Evolutionary conservation across 441 rosid genomes (phyloP), one percentile per base, ranked within the genome.

Genomic region (Rhodomyrtus psidioides): DNA sequence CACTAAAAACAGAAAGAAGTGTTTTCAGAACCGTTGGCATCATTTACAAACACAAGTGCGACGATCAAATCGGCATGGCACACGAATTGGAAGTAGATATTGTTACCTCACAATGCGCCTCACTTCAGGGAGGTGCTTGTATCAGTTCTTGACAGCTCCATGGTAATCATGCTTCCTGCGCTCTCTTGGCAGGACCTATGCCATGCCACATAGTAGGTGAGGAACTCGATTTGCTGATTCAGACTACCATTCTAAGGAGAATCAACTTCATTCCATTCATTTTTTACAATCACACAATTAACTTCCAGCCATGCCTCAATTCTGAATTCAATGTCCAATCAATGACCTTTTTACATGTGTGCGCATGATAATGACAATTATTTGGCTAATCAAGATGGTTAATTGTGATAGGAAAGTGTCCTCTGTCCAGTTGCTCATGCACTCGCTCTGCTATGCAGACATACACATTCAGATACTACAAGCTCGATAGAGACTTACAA

Each of bases 111-210:
- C 91, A 82, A 96, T 97, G 26, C 99, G 97, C 91, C 95, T 95
- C 90, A 97, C 89, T 92, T 97, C 99, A 84, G 94, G 94, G 85
- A 97, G 97, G 89, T 96, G 97, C 92, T 94, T 93, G 90, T 95
- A 97, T 17, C 98, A 97, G 55, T 93, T 94, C 96, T 93, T 95
- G 82, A 96, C 91, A 89, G 97, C 96, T 82, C 95, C 98, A 26
- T 93, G 82, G 89, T 97, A 96, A 74, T 96, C 96, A 34, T 95
- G 98, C 91, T 92, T 94, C 90, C 90, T 95, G 70, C 79, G 89
- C 89, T 96, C 99, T 91, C 99, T 95, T 44, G 99, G 99, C 74
- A 93, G 97, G 76, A 94, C 89, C 99, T 97, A 93, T 85, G 88
- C 27, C 23, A 70, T 39, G 26, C 42, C 4, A 55, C 30, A 26